These are phyloP conservation scores for Alternaria sp. DNA, from an alignment of 2,329 filamentous ascomycete genomes.

Conservation along the genomic window DNA sequence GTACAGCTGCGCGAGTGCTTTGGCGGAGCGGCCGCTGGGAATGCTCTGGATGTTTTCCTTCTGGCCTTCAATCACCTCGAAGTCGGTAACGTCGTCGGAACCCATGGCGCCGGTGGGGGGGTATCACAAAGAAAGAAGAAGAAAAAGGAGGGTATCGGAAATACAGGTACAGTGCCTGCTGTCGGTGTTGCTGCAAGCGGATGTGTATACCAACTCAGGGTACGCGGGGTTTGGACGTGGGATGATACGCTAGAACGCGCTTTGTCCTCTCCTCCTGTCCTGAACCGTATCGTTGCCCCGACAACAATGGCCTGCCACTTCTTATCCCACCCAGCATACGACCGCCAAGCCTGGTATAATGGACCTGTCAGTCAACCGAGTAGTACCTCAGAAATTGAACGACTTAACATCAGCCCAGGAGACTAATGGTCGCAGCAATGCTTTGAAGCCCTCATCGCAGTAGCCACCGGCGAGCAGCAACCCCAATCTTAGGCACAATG, in stretches of 20 bases:
- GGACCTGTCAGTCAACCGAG: no score
- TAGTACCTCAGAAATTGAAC: no score
- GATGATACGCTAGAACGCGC: conserved; percentile 20
- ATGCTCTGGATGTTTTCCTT: conserved; percentile 98
- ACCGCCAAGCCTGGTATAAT: no score
- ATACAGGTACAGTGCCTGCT: conserved; percentile 14
- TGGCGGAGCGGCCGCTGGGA: conserved; percentile 85
- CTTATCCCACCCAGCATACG: no score
- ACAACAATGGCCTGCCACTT: no score
- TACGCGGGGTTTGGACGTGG: conserved; percentile 26
- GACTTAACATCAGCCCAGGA: no score
- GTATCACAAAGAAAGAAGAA: conserved; percentile 36
- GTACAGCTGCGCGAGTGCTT: conserved; percentile 83
- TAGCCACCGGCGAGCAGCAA: no score
- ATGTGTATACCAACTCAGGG: conserved; percentile 9
- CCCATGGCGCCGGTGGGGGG: conserved; percentile 46
- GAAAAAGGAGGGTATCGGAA: conserved; percentile 14
- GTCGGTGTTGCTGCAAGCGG: conserved; percentile 24
- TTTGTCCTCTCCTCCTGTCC: conserved; percentile 16
- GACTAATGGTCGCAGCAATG: no score
- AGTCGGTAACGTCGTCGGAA: conserved; percentile 62
- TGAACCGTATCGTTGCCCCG: conserved; percentile 19
- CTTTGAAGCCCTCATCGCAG: no score
- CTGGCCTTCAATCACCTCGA: conserved; percentile 92
- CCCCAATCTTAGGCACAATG: no score